Evolutionary conservation across 2,329 filamentous ascomycete species (phyloP).

Genomic region (Verticillium isaacii): DNA sequence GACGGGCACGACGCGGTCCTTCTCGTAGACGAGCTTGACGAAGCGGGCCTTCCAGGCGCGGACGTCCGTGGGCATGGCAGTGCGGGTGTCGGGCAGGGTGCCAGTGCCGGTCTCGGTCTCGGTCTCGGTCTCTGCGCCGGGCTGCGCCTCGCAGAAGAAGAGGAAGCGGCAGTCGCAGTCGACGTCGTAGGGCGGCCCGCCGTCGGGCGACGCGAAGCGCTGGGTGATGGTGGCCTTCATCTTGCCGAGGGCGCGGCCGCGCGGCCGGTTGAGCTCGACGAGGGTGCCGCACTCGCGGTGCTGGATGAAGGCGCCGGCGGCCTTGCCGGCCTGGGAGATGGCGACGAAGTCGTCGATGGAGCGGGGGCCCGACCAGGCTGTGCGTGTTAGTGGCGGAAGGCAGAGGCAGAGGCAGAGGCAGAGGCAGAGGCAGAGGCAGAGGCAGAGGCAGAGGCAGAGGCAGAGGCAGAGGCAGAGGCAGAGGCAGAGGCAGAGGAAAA

Average conservation of each 20-base stretch:
- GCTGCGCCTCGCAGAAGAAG: constrained; percentile 36
- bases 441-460: too few species aligned
- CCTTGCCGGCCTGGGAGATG: constrained; percentile 44
- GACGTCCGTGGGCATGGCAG: not conserved
- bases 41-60: constrained; percentile 34
- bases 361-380: constrained; percentile 37
- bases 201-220: constrained; percentile 31
- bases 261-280: constrained; percentile 34
- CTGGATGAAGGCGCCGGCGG: constrained; percentile 50
- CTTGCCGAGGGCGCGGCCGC: constrained; percentile 41
- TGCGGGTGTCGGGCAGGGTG: too few species aligned
- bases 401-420: too few species aligned
- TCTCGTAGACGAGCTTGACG: constrained; percentile 45
- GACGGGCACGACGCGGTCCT: constrained; percentile 42
- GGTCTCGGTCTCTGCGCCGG: not conserved
- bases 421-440: too few species aligned
- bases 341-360: constrained; percentile 35
- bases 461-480: too few species aligned
- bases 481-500: too few species aligned
- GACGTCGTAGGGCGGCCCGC: constrained; percentile 34
- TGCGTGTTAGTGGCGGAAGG: constrained; percentile 1
- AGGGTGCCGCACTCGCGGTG: constrained; percentile 47
- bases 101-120: too few species aligned
- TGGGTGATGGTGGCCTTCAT: constrained; percentile 52
- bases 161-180: constrained; percentile 47